Evolutionary conservation across 176 grass and related monocot species (phyloP), one percentile per base, ranked within the genome.

Genomic region (Musa acuminata): DNA sequence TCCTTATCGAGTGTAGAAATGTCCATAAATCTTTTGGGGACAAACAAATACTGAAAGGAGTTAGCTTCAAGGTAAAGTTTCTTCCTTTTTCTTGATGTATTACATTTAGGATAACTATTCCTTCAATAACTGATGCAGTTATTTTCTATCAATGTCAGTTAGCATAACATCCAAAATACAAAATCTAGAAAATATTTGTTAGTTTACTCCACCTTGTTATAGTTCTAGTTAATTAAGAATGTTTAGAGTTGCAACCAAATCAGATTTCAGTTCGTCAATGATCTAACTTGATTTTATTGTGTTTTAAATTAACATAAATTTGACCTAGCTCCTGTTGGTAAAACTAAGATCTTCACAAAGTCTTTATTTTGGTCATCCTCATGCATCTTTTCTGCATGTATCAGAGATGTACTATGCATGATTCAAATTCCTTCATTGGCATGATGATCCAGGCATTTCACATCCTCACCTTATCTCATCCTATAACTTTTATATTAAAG

Each of bases 1-100:
- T 89, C 55, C 90, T 99, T 51, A 91, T 99, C 72, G 95, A 99
- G 80, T 94, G 95, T 71, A 94, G 78, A 80, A 84, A 99, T 82
- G 84, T 99, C 70, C 90, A 91, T 25, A 99, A 99, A 79, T 94
- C 86, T 52, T 94, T 99, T 69, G 95, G 95, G 19, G 86, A 91
- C 17, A 99, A 99, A 62, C 79, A 89, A 62, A 92, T 99, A 72
- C 83, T 99, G 75, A 75, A 67, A 84, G 95, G 95, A 75, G 78
- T 94, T 29, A 94, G 82, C 73, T 99, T 99, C 76, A 99, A 99
- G 88, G 95, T 99, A 71, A 49, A 71, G 71, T 83, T 21, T 62
- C 71, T 74, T 1, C 13, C 29, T 60, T 24, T 3, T 52, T 82
- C 80, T 59, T 25, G 8, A 27, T 43, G 21, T 11, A 16, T 53